Evolutionary conservation across 23 red algal genomes (phyloP), one percentile per base, ranked within the genome.

Genomic region (Gracilaria gracilis): DNA sequence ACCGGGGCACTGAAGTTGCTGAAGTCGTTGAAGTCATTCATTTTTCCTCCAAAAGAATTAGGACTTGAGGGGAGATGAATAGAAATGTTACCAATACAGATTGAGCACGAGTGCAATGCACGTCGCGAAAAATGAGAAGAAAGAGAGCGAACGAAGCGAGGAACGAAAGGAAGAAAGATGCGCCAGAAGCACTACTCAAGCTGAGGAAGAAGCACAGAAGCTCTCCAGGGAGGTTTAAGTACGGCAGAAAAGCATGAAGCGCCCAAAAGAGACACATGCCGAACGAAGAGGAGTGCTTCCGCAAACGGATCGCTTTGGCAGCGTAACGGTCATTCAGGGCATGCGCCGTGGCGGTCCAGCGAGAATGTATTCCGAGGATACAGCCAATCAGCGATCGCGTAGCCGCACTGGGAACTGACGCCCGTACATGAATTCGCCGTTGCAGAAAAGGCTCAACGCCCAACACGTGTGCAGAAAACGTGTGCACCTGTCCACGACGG

Each of bases 1-100:
- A 92, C 55, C 3, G 96, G 91, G 38, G 79, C 87, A 57, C 66
- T 47, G 74, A 98, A 98, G 84, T 80, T 82, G 59, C 92, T 62
- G 83, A 96, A 93, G 27, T 95, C 93, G 28, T 91, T 87, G 19
- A 83, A 75, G 37, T 75, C 59, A 40, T 75, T 71, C 42, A 64
- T 35, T 27, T 67, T 83, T 75, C 53, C 77, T 66, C 61, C 78
- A 69, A 53, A 82, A 72, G 79, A 40, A 28, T 54, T n/a, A 38
- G 13, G 49, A 64, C 70, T 25, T 72, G 16, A 53, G 75, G 51
- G 36, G 73, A 83, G 29, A 61, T 24, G 42, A 70, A 51, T 19
- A 59, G 28, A 46, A 69, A 53, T 49, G 84, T 65, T 85, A 61
- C 24, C 34, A 44, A 85, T 34, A 50, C 81, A 85, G 81, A 42